Conservation (phyloP, 2,329 filamentous ascomycete genomes). For the Colletotrichum agaves region DNA sequence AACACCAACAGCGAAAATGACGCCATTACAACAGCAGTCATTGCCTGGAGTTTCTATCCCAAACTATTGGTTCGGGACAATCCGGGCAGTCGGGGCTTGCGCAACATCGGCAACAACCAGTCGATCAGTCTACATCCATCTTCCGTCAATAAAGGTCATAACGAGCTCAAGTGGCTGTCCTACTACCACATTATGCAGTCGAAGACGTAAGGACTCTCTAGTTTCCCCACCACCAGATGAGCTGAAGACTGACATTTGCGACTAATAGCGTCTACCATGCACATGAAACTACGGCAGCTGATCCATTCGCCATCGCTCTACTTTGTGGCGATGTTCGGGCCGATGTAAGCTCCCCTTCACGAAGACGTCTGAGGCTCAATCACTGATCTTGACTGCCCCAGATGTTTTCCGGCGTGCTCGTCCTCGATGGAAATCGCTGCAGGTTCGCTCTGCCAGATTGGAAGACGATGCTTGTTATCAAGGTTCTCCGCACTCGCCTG, state of each 20-base stretch:
- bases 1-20: slow-evolving; percentile 85
- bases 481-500: slow-evolving; percentile 77
- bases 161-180: slow-evolving; percentile 81
- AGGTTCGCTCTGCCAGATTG: slow-evolving; percentile 87
- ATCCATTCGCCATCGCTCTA: slow-evolving; percentile 84
- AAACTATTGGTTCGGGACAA: slow-evolving; percentile 87
- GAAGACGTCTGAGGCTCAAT: neutral
- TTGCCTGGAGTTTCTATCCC: slow-evolving; percentile 95
- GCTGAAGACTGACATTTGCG: slow-evolving; percentile 40
- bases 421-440: slow-evolving; percentile 87
- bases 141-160: slow-evolving; percentile 83
- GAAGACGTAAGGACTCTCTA: slow-evolving; percentile 68
- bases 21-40: slow-evolving; percentile 79
- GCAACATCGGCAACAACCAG: slow-evolving; percentile 94
- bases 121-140: slow-evolving; percentile 86
- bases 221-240: neutral
- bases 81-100: slow-evolving; percentile 76
- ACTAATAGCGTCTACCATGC: slow-evolving; percentile 83
- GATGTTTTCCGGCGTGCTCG: slow-evolving; percentile 87
- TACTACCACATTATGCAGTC: slow-evolving; percentile 99
- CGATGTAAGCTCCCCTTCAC: slow-evolving; percentile 66
- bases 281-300: slow-evolving; percentile 84
- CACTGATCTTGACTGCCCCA: slow-evolving; percentile 48
- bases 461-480: slow-evolving; percentile 91
- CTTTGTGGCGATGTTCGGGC: slow-evolving; percentile 91